A percentile compares a stretch with the other conserved stretches of the same genome.
Conservation (phyloP, 2,329 filamentous ascomycete genomes). For the Sclerotinia trifoliorum region DNA sequence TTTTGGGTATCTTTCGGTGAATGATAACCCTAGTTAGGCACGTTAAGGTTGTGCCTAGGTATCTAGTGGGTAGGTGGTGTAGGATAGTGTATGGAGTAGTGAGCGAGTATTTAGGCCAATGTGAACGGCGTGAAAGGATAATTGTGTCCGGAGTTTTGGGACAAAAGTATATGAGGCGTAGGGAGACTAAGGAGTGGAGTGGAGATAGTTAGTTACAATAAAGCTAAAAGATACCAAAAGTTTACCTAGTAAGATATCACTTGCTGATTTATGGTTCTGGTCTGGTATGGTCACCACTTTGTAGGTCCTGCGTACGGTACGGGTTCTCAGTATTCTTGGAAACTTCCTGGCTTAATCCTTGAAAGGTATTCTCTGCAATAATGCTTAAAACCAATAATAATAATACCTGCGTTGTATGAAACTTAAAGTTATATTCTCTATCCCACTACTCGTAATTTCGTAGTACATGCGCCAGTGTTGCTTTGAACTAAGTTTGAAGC, state of each 20-base stretch:
- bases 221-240: no score
- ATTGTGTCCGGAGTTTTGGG: background rate
- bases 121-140: background rate
- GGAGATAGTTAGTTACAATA: no score
- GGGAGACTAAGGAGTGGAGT: background rate
- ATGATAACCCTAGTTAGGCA: conserved; percentile 4
- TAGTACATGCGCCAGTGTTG: background rate
- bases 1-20: background rate
- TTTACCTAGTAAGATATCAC: background rate
- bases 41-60: background rate
- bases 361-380: background rate
- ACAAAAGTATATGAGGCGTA: background rate
- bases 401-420: no score
- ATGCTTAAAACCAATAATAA: background rate
- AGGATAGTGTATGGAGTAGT: no score
- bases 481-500: background rate
- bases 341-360: background rate
- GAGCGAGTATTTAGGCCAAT: background rate
- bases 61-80: background rate
- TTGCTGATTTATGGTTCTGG: background rate
- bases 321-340: background rate
- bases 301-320: background rate
- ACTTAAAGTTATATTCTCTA: no score
- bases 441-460: background rate
- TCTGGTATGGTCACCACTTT: background rate